A percentile compares a stretch with the other conserved stretches of the same genome.
Conservation (phyloP, 1,139 yeast genomes). For the Kazachstania sp. region DNA sequence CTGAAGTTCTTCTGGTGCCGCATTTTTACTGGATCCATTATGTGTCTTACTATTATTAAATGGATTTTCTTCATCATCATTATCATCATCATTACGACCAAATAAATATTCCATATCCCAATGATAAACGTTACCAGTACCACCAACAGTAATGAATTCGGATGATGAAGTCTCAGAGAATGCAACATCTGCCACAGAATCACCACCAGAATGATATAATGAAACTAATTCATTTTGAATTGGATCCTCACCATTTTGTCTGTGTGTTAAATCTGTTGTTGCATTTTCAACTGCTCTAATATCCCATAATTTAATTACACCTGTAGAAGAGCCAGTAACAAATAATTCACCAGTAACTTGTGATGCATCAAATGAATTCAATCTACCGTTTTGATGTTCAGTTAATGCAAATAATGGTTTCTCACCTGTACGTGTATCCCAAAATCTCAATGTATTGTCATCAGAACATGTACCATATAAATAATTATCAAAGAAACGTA, state of each 20-base stretch:
- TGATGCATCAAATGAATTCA: slow-evolving; percentile 25
- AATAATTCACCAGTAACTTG: slow-evolving; percentile 24
- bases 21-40: not conserved
- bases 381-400: slow-evolving; percentile 25
- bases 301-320: slow-evolving; percentile 31
- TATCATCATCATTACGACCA: slow-evolving; percentile 20
- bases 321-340: slow-evolving; percentile 28
- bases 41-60: not conserved
- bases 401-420: slow-evolving; percentile 21
- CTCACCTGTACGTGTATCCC: slow-evolving; percentile 27
- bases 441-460: slow-evolving; percentile 27
- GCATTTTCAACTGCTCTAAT: slow-evolving; percentile 26
- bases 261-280: slow-evolving; percentile 17
- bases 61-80: slow-evolving; percentile 12
- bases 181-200: slow-evolving; percentile 27
- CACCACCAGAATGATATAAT: slow-evolving; percentile 27
- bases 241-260: slow-evolving; percentile 26
- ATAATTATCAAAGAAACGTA: slow-evolving; percentile 27
- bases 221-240: slow-evolving; percentile 23
- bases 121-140: slow-evolving; percentile 29
- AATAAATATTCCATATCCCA: slow-evolving; percentile 28
- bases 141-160: slow-evolving; percentile 28
- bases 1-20: slow-evolving; percentile 22
- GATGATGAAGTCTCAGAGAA: slow-evolving; percentile 26
- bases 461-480: slow-evolving; percentile 28